Base-by-base conservation (phyloP, 2,329 filamentous ascomycete species). In the Knufia petricola region DNA sequence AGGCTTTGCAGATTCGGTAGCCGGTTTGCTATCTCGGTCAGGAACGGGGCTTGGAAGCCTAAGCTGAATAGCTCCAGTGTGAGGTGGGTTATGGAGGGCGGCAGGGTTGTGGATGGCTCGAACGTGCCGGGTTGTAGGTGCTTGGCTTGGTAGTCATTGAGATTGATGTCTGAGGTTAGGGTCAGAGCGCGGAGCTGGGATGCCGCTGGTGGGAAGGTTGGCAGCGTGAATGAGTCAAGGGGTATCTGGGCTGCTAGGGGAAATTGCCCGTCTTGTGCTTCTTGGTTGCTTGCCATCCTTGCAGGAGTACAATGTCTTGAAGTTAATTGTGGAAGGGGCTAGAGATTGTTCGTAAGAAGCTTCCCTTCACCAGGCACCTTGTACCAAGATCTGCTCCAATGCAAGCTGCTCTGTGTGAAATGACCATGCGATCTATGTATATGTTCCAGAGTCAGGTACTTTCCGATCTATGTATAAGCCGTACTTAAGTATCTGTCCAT, bases 51-150 rank as follows among this genome's bases (percentile, higher is more conserved):
- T 6, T 64, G 69, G 55, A 72, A 74, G 28, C 71, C 71, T 4
- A 73, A 60, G 10, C 64, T 64, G 63, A 75, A 75, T 23, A 72
- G 63, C 54, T 74, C 71, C 36, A 74, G 65, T 0, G 69, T 72
- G 1, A 75, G 60, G 48, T 59, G 60, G 28, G 68, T 67, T 53
- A 74, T 70, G 17, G 56, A 59, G 12, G 46, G 21, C 0, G 71
- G 71, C 0, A 73, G 59, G 2, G 57, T 51, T 6, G 41, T 31
- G 24, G 26, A 32, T 8, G 41, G 41, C 26, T 44, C 41, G 26
- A 44, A 44, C 10, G 41, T 44, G 41, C 41, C 41, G 2, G 69
- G 65, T 19, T 71, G 57, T 0, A 59, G 55, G 9, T 51, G 49
- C 20, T 54, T 50, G 13, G 51, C 44, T 46, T 68, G 63, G 60